Evolutionary conservation across 139 green algal genomes (phyloP).

Genomic region (Coelastrella sp.): DNA sequence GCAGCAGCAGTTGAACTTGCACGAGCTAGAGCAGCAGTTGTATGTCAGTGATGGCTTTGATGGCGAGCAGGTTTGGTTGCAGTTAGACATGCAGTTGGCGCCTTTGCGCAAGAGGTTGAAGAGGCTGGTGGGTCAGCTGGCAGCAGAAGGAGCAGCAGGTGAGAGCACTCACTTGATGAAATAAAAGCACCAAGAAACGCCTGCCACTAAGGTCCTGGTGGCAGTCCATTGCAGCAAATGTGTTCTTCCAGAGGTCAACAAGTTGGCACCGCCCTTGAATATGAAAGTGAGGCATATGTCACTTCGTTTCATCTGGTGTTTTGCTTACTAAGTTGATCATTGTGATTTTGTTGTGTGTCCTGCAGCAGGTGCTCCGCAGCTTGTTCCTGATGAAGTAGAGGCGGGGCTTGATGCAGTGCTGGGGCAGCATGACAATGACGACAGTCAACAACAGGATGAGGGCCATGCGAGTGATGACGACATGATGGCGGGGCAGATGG

Average conservation of each 20-base stretch:
- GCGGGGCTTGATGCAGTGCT: conserved; percentile 55
- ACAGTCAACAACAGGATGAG: neutral
- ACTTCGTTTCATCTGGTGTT: too few species aligned
- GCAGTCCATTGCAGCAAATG: too few species aligned
- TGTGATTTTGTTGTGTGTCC: neutral
- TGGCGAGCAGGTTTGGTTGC: conserved; percentile 62
- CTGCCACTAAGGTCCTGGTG: too few species aligned
- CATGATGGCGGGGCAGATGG: neutral
- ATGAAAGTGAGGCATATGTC: too few species aligned
- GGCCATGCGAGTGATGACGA: neutral
- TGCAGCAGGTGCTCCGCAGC: neutral
- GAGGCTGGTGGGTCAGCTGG: neutral
- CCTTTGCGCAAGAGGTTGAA: conserved; percentile 8
- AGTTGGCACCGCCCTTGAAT: too few species aligned
- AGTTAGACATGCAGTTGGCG: conserved; percentile 36
- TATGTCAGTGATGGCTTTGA: conserved; percentile 63
- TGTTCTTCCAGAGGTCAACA: too few species aligned
- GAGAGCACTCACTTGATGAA: neutral
- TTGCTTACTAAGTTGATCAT: neutral
- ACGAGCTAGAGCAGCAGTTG: conserved; percentile 46
- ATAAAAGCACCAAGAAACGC: too few species aligned
- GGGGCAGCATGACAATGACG: neutral
- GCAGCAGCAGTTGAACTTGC: neutral
- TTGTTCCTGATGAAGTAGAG: conserved; percentile 58
- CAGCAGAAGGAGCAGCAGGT: neutral